Percentiles rank a stretch among this genome's conserved stretches.
phyloP scores from a whole-genome alignment of 1,284 basidiomycete species.

The Coniferiporia weirii region DNA sequence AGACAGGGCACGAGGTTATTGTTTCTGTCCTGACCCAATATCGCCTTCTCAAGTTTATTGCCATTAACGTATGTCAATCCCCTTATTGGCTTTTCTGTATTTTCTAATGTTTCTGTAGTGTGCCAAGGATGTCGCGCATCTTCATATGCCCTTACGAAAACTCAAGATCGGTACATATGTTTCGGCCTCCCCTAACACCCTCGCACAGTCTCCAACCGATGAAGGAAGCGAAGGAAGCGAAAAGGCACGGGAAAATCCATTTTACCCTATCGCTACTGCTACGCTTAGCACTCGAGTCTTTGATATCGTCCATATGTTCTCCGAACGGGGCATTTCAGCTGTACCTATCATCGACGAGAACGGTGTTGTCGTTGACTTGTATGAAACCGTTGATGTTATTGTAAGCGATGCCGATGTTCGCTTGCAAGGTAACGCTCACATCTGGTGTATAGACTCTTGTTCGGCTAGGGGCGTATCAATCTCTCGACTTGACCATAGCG shows the following conservation, averaged over 20 bases:
- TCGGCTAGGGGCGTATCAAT: constrained; percentile 90
- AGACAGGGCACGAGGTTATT: constrained; percentile 94
- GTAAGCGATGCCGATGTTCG: constrained; percentile 46
- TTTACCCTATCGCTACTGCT: constrained; percentile 89
- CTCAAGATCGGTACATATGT: constrained; percentile 95
- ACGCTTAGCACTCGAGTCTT: constrained; percentile 92
- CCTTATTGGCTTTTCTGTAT: constrained; percentile 5
- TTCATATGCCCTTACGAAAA: constrained; percentile 78
- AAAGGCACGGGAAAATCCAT: constrained; percentile 49
- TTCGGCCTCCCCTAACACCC: constrained; percentile 32
- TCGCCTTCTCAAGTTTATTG: constrained; percentile 95
- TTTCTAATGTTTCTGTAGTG: constrained; percentile 38
- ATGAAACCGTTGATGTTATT: constrained; percentile 99
- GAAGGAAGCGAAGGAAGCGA: constrained; percentile 39
- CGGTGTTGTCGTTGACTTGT: constrained; percentile 93
- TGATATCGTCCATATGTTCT: constrained; percentile 99
- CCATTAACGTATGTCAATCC: constrained; percentile 80
- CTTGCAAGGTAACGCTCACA: not conserved
- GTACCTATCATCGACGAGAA: constrained; percentile 95
- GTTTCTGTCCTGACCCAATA: constrained; percentile 97
- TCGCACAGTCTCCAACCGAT: constrained; percentile 26
- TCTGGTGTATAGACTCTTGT: constrained; percentile 74
- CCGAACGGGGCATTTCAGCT: constrained; percentile 90
- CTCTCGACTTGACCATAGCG: constrained; percentile 91
- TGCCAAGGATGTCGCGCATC: constrained; percentile 67